Evolutionary conservation across 345 rosid species (phyloP).

Genomic region (Gossypium arboreum): DNA sequence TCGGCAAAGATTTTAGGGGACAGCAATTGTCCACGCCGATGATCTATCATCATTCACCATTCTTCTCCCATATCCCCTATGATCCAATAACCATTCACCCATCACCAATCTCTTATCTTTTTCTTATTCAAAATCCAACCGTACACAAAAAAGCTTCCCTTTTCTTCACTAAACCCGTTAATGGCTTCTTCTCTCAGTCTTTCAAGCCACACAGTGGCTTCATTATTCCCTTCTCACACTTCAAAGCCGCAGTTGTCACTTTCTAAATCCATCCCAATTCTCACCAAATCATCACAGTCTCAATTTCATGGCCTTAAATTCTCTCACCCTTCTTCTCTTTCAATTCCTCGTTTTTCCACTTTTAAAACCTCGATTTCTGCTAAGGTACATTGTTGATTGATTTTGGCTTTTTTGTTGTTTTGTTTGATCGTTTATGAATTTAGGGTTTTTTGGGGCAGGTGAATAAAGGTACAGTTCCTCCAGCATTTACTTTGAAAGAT

Average conservation of each 20-base stretch:
- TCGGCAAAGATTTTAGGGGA: background rate
- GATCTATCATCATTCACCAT: background rate
- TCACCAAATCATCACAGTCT: slow-evolving; percentile 54
- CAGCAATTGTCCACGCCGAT: background rate
- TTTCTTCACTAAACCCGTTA: background rate
- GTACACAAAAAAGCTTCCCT: background rate
- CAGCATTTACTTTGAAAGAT: slow-evolving; percentile 81
- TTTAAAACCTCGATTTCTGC: slow-evolving; percentile 49
- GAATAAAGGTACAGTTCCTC: slow-evolving; percentile 67
- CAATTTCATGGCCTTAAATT: slow-evolving; percentile 60
- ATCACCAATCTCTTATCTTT: background rate
- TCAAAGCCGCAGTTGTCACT: slow-evolving; percentile 29
- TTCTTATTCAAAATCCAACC: background rate
- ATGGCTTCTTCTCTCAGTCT: slow-evolving; percentile 51
- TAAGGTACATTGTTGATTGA: slow-evolving; percentile 60
- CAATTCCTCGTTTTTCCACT: slow-evolving; percentile 20
- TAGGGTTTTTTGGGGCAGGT: slow-evolving; percentile 38
- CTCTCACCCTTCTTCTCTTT: slow-evolving; percentile 30
- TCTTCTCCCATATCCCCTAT: background rate
- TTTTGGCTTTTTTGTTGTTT: background rate
- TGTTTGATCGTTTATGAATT: background rate
- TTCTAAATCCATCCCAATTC: slow-evolving; percentile 26
- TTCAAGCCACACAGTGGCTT: slow-evolving; percentile 30
- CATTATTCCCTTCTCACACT: slow-evolving; percentile 31
- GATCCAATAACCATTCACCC: background rate